phyloP scores from a whole-genome alignment of 2,329 filamentous ascomycete genomes.

The Fusarium keratoplasticum region DNA sequence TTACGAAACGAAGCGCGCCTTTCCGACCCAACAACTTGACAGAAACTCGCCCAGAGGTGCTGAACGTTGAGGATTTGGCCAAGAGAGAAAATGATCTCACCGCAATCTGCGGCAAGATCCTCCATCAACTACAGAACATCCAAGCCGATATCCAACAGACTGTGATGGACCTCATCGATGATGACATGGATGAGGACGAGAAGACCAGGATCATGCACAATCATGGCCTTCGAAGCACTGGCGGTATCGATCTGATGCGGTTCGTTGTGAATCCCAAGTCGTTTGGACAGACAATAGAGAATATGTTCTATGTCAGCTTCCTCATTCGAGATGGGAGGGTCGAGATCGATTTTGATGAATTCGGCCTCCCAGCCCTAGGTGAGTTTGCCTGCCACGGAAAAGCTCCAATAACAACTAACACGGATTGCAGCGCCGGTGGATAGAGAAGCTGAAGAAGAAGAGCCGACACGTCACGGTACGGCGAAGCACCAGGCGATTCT shows the following conservation, averaged over 20 bases:
- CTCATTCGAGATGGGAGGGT: constrained; percentile 88
- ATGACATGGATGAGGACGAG: constrained; percentile 61
- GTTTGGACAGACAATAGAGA: constrained; percentile 95
- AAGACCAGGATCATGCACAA: constrained; percentile 69
- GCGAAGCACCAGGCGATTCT: constrained; percentile 88
- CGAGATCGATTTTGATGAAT: constrained; percentile 77
- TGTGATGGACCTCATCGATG: constrained; percentile 57
- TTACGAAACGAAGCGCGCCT: constrained; percentile 76
- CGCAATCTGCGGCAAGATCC: constrained; percentile 80
- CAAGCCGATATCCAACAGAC: constrained; percentile 60
- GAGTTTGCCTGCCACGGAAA: constrained; percentile 53
- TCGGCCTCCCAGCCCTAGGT: constrained; percentile 84
- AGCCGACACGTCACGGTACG: constrained; percentile 61
- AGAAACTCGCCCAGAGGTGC: constrained; percentile 81
- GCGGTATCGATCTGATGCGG: constrained; percentile 82
- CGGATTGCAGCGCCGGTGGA: constrained; percentile 50
- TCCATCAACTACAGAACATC: constrained; percentile 66
- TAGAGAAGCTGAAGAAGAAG: constrained; percentile 60
- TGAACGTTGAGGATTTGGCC: constrained; percentile 79
- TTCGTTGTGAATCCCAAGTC: constrained; percentile 92
- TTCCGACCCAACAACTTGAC: constrained; percentile 75
- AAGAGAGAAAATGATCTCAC: constrained; percentile 85
- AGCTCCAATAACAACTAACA: constrained; percentile 18
- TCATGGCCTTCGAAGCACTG: constrained; percentile 73
- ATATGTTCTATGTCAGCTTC: constrained; percentile 96